Evolutionary conservation across 371 early-diverging fungal species (phyloP), one percentile per base, ranked within the genome.

Genomic region (Encephalitozoon romaleae): DNA sequence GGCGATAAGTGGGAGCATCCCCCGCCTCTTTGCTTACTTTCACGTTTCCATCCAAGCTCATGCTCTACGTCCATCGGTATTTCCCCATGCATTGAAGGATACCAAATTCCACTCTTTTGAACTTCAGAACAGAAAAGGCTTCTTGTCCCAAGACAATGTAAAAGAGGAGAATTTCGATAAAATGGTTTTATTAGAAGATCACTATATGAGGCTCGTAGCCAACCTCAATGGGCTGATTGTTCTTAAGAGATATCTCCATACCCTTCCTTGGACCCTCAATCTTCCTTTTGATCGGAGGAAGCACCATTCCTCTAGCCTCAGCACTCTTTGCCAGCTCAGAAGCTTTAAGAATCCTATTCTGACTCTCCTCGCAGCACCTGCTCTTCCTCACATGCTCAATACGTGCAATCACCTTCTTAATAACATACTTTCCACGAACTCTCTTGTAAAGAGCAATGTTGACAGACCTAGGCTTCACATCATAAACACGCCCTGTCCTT

Each of bases 351-450:
- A 94, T 94, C 87, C 99, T 92, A 78, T 90, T 89, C 87, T 95
- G 88, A 89, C 94, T 94, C 83, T 95, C 95, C 85, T 92, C 90
- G 85, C 95, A 92, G 90, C 96, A 95, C 89, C 94, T 94, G 87
- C 94, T 94, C 91, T 93, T 94, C 89, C 91, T 94, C 86, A 98
- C 87, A 90, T 98, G 99, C 89, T 98, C 96, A 86, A 97, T 87
- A 85, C 98, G 91, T 86, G 94, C 84, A 90, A 95, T 94, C 86
- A 98, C 89, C 78, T 94, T 90, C 92, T 96, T 96, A 88, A 95
- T 95, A 74, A 96, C 87, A 88, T 89, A 93, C 80, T 95, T 92
- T 89, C 90, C 91, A 79, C 97, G 94, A 71, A 94, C 94, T 78
- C 88, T 88, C 92, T 95, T 96, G 91, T 96, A 89, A 88, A 95